Evolutionary conservation across 768 basidiomycete species (phyloP).

Genomic region (Mrakia hoshinonis): DNA sequence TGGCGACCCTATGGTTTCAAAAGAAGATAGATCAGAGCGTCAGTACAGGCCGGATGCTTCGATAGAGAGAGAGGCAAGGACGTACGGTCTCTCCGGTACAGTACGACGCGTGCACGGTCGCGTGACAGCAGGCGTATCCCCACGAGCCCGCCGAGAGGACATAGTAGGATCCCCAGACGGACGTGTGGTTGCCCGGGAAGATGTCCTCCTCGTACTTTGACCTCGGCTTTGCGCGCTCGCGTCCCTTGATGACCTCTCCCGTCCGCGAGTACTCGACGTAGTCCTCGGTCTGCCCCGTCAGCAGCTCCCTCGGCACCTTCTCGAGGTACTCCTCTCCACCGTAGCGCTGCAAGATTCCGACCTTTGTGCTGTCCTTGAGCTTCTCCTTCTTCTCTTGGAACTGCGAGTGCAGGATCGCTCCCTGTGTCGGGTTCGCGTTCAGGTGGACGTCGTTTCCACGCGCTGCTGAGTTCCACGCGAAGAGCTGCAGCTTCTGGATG

Average conservation of each 20-base stretch:
- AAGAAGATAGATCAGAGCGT: too few relatives aligned
- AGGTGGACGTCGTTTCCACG: constrained; percentile 91
- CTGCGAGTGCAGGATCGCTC: constrained; percentile 80
- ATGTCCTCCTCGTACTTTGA: constrained; percentile 97
- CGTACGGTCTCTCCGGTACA: constrained; percentile 64
- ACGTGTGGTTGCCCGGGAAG: constrained; percentile 81
- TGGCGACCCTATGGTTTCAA: constrained; percentile 54
- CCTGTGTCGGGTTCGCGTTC: constrained; percentile 92
- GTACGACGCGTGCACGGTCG: constrained; percentile 72
- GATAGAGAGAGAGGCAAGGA: too few relatives aligned
- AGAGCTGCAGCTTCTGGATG: constrained; percentile 83
- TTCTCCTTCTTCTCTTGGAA: constrained; percentile 88
- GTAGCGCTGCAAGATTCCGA: constrained; percentile 81
- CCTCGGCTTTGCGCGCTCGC: constrained; percentile 71
- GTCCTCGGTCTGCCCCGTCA: constrained; percentile 92
- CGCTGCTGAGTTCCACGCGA: constrained; percentile 92
- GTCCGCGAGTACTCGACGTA: constrained; percentile 94
- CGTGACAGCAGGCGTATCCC: constrained; percentile 96
- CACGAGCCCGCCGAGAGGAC: constrained; percentile 59
- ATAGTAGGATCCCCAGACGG: constrained; percentile 98
- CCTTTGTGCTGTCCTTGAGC: constrained; percentile 76
- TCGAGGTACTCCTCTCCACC: constrained; percentile 90
- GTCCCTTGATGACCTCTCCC: constrained; percentile 83
- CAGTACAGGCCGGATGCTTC: too few relatives aligned
- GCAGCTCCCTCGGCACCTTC: constrained; percentile 76